Base-by-base conservation (phyloP, 129 eudicot species). In the Arctium minus region DNA sequence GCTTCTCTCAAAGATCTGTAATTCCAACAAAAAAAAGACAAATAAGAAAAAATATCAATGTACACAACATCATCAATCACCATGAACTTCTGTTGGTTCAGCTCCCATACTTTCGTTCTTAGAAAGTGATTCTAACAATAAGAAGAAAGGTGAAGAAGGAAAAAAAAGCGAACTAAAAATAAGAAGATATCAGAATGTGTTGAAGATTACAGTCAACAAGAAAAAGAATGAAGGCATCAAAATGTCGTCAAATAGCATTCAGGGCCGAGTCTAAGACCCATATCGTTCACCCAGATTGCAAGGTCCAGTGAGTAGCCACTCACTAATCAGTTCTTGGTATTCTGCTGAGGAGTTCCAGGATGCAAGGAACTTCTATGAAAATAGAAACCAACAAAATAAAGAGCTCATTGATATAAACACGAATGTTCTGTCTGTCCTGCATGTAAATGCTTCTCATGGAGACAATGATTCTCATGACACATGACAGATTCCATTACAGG, bases 401-500 rank as follows among this genome's bases (percentile, higher is more conserved):
- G 15, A 44, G 2, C 53, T 44, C 53, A 44, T 10, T 44, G 15
- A 44, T 44, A 44, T 8, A 44, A 44, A 10, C 53, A 8, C 53
- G 12, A 44, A 8, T 44, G 53, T 44, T 9, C 53, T 44, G 13
- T 38, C 40, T 38, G 40, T 38, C 40, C 40, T 3, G 60, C 60
- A 11, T 48, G 60, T 48, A 12, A 65, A 12, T 39, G 65, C 74
- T 39, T 78, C 39, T 78, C 37, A 39, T 13, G 38, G 39, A 37
- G 39, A 27, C 53, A 37, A 38, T 38, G 64, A 53, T 38, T 78
- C 38, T 78, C 38, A 40, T 13, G 39, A 27, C 29, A 6, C 39
- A 79, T 72, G 48, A 68, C 75, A 68, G 42, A 79, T 69, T 29
- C 64, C 31, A 8, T 79, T 13, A 78, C 37, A 30, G 81, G 39